phyloP scores from a whole-genome alignment of 768 basidiomycete species.

The Suillus clintonianus region DNA sequence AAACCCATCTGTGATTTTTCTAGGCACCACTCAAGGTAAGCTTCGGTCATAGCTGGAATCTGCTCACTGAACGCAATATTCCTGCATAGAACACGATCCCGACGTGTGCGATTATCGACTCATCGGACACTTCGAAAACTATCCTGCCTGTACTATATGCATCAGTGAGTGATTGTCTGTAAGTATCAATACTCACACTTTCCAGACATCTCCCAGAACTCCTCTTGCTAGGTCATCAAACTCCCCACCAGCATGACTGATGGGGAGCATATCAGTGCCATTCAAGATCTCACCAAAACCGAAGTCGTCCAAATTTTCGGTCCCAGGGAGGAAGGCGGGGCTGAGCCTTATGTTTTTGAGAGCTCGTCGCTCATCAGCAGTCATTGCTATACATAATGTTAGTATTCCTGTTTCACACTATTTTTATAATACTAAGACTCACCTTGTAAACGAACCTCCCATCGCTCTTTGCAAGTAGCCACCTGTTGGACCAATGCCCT shows the following conservation, averaged over 20 bases:
- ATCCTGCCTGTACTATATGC: not conserved
- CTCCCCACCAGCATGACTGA: slow-evolving; percentile 12
- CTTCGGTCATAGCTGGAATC: not conserved
- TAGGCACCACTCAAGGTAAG: slow-evolving; percentile 7
- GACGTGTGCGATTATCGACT: not conserved
- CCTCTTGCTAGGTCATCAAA: slow-evolving; percentile 1
- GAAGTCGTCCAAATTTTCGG: not conserved
- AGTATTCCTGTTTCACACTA: too few relatives aligned
- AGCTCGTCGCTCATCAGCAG: too few relatives aligned
- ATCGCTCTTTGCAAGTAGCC: not conserved
- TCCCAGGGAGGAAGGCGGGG: not conserved
- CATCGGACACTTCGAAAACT: not conserved
- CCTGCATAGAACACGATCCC: not conserved
- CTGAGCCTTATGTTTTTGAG: not conserved
- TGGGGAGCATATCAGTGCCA: not conserved
- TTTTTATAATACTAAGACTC: too few relatives aligned
- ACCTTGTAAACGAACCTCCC: too few relatives aligned
- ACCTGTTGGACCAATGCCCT: not conserved
- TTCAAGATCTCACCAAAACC: not conserved
- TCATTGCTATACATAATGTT: too few relatives aligned
- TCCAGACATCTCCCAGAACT: not conserved
- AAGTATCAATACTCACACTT: not conserved
- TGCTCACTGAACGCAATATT: not conserved
- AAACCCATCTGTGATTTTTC: not conserved
- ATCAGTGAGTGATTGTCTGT: not conserved